These are phyloP conservation scores for Apophysomyces elegans DNA, from an alignment of 371 early-diverging fungal species.

Conservation along the genomic window DNA sequence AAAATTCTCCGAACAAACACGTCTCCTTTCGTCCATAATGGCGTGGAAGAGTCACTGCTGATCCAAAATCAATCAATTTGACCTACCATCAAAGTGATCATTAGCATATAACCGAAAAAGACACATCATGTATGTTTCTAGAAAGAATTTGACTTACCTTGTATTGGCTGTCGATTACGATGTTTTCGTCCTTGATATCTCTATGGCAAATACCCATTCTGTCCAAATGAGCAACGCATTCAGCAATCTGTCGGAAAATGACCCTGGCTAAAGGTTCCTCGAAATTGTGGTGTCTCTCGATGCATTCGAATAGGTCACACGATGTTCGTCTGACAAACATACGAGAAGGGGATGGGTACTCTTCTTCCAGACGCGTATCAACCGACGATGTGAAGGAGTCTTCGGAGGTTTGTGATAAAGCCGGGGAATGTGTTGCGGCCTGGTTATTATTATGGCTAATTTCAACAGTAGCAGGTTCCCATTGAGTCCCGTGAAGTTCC, in stretches of 20 bases:
- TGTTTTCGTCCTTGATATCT: constrained; percentile 79
- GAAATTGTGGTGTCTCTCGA: constrained; percentile 68
- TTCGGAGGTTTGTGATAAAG: constrained; percentile 35
- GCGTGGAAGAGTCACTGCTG: constrained; percentile 45
- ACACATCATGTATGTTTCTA: not conserved
- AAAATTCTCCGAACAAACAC: constrained; percentile 40
- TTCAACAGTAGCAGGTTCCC: constrained; percentile 35
- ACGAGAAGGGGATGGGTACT: constrained; percentile 24
- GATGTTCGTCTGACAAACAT: constrained; percentile 57
- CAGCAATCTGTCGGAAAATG: constrained; percentile 76
- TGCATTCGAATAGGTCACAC: constrained; percentile 84
- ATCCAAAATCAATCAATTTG: constrained; percentile 87
- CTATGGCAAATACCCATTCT: constrained; percentile 63
- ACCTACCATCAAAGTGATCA: constrained; percentile 46
- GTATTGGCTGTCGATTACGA: constrained; percentile 71
- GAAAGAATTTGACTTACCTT: constrained; percentile 27
- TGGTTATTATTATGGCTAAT: not conserved
- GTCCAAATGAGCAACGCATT: constrained; percentile 70
- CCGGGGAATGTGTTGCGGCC: constrained; percentile 28
- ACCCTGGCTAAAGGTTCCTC: constrained; percentile 59
- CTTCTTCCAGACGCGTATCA: constrained; percentile 20
- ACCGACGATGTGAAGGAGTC: constrained; percentile 31
- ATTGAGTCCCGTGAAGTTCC: constrained; percentile 80
- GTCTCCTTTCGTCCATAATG: constrained; percentile 28
- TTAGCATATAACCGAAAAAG: not conserved